Base-by-base conservation (phyloP, 805 yeast species). In the Metschnikowia shivogae region DNA sequence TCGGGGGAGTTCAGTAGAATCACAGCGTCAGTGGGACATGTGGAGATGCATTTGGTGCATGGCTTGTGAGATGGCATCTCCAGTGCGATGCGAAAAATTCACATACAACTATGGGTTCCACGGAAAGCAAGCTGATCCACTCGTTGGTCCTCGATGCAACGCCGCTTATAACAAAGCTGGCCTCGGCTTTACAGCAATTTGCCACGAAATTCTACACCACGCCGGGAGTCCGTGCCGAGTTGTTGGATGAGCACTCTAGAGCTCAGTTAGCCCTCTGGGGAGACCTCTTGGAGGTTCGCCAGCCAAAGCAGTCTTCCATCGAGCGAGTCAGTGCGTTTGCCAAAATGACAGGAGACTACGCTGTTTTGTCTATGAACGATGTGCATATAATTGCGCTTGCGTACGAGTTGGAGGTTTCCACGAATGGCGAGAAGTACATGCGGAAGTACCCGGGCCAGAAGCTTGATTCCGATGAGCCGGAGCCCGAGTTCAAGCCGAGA, bases 321-420 rank as follows among this genome's bases (percentile, higher is more conserved):
- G 78, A 78, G 48, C 77, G 75, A 48, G 95, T 89, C 8, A 68
- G 77, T 5, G 81, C 76, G 4, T 92, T 93, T 67, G 84, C 98
- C 10, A 84, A 78, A 57, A 69, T 85, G 39, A 90, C 98, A 1
- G 99, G 99, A 62, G 99, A 93, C 70, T 86, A 73, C 53, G 70
- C 86, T 4, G 99, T 92, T 4, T 74, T 93, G 45, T 87, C 96
- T 53, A 78, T 82, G 32, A 90, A 95, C 52, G 99, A 93, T 84
- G 70, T 93, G 31, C 97, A 90, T 59, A 84, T 93, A 45, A 74
- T 95, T 48, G 98, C 99, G 0, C 73, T 93, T 54, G 81, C 96
- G 1, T 90, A 89, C 60, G 97, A 93, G 61, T 65, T 93, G 41
- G 96, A 90, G 52, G 71, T 73, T 44, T 92, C 88, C 61, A 82